Conservation (phyloP, 176 grass and related monocot genomes). For the Tuctoria greenei region DNA sequence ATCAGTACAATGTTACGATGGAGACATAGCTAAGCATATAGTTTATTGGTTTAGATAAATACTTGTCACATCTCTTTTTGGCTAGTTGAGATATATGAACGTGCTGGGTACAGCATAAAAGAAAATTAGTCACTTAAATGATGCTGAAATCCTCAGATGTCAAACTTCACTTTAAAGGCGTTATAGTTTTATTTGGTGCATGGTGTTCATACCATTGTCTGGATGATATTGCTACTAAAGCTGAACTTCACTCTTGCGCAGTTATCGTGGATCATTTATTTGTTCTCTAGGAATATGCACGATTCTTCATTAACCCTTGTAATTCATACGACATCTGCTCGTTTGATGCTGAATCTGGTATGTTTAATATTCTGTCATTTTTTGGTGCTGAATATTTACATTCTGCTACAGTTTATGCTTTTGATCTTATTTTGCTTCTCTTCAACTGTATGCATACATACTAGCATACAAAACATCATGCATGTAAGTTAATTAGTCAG, state of each 20-base stretch:
- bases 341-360: constrained; percentile 99
- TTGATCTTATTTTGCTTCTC: constrained; percentile 14
- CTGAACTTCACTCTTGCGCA: constrained; percentile 54
- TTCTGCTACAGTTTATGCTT: too few species aligned
- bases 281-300: constrained; percentile 99
- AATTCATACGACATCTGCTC: constrained; percentile 97
- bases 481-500: constrained; percentile 7
- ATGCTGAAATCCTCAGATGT: neutral
- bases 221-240: constrained; percentile 37
- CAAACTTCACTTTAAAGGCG: neutral
- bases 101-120: constrained; percentile 4
- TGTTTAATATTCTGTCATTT: constrained; percentile 36
- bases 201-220: constrained; percentile 20
- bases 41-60: constrained; percentile 1
- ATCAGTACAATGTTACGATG: neutral
- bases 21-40: neutral
- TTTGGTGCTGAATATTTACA: constrained; percentile 26
- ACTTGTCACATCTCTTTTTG: constrained; percentile 11
- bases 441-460: constrained; percentile 17
- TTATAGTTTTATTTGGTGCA: neutral
- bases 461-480: neutral
- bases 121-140: constrained; percentile 1
- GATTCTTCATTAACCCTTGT: constrained; percentile 94
- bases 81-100: neutral
- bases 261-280: constrained; percentile 94